Evolutionary conservation across 2,329 filamentous ascomycete genomes (phyloP).

Genomic region (Colletotrichum orbiculare): DNA sequence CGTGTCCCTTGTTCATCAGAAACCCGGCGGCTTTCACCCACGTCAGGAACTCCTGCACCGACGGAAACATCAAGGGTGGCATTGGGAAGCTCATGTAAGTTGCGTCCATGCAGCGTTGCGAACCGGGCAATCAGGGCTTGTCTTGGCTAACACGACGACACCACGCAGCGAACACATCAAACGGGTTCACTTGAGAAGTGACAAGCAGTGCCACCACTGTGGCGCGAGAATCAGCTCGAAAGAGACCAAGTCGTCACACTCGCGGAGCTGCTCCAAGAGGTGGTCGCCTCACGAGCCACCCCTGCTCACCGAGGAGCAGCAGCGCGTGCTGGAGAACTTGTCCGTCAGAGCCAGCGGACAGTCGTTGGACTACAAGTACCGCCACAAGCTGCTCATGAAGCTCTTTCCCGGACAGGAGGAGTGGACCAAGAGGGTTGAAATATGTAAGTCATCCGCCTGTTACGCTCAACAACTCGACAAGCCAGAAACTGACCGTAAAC

Average conservation of each 20-base stretch:
- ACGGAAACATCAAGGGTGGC: conserved; percentile 34
- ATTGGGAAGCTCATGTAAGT: conserved; percentile 36
- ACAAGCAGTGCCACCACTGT: conserved; percentile 35
- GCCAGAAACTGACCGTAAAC: not conserved
- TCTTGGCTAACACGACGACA: not conserved
- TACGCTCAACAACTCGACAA: too few species aligned
- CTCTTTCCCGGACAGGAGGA: conserved; percentile 33
- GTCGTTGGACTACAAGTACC: conserved; percentile 33
- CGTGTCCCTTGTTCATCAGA: conserved; percentile 33
- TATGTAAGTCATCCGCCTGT: conserved; percentile 15
- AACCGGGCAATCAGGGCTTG: too few species aligned
- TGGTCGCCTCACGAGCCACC: conserved; percentile 31
- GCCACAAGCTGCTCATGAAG: conserved; percentile 34
- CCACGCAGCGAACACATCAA: conserved; percentile 30
- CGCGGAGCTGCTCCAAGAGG: conserved; percentile 25
- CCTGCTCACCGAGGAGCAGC: conserved; percentile 27
- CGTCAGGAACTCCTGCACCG: conserved; percentile 31
- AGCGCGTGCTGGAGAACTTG: conserved; percentile 28
- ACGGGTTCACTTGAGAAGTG: conserved; percentile 32
- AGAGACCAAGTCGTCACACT: conserved; percentile 32
- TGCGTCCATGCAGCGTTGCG: too few species aligned
- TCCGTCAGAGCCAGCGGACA: conserved; percentile 32
- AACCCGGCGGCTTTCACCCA: conserved; percentile 31
- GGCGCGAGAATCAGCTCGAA: conserved; percentile 30
- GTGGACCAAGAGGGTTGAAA: conserved; percentile 32